Evolutionary conservation across 164 flowering plant genomes (phyloP), one percentile per base, ranked within the genome.

Genomic region (Cinnamomum chago): DNA sequence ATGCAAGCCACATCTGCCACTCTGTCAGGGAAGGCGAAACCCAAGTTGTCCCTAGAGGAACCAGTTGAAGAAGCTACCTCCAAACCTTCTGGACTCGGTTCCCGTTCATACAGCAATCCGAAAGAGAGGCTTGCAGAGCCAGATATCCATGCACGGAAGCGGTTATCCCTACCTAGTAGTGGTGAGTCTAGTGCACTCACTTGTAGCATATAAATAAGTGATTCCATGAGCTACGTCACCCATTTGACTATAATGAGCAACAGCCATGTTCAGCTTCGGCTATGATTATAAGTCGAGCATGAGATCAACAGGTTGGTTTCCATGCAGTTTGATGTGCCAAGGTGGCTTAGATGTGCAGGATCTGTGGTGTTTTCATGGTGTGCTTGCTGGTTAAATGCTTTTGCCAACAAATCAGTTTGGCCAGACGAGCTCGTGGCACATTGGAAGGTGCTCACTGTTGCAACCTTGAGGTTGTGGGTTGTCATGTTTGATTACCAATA

Each of bases 21-120:
- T 28, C 64, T 65, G 22, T 52, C 81, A 22, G 67, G 81, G 65
- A 90, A 91, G 76, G 75, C 82, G 5, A 90, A 82, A 80, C 74
- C 90, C 17, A 90, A 84, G 81, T 74, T 17, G 27, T 72, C 76
- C 74, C 67, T 67, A 50, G 90, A 86, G 55, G 78, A 85, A 66
- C 77, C 80, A 40, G 70, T 73, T 78, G 91, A 86, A 82, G 94
- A 86, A 81, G 85, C 83, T 62, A 81, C 81, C 68, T 83, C 86
- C 51, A 82, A 70, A 73, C 83, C 88, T 71, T 79, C 65, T 73
- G 71, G 64, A 51, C 27, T 70, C 65, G 78, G 78, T 35, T 47
- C 86, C 55, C 87, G 94, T 83, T 94, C 97, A 35, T 87, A 80
- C 58, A 94, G 98, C 85, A 96, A 89, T 75, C 95, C 97, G 2